phyloP scores from a whole-genome alignment of 1,284 basidiomycete genomes.

The Volvariella surrecta region DNA sequence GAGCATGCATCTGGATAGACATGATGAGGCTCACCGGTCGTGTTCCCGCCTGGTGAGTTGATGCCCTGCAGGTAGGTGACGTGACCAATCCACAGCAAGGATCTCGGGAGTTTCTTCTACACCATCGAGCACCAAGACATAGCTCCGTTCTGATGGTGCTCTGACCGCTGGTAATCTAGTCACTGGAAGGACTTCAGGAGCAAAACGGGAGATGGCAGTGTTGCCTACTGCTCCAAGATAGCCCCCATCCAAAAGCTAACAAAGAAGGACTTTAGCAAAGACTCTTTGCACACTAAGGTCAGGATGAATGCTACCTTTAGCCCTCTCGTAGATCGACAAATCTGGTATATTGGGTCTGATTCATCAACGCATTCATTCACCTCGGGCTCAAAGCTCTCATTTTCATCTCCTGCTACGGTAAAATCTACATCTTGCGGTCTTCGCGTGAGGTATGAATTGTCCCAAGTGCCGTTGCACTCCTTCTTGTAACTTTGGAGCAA shows the following conservation, averaged over 20 bases:
- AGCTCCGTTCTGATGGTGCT: background rate
- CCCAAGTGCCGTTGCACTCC: background rate
- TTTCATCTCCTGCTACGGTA: background rate
- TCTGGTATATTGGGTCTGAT: background rate
- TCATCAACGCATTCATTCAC: background rate
- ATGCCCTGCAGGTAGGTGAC: background rate
- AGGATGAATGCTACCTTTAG: background rate
- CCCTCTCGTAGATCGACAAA: background rate
- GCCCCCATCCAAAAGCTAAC: background rate
- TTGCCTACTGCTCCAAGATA: background rate
- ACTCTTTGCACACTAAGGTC: background rate
- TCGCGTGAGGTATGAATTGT: background rate
- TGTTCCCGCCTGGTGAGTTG: background rate
- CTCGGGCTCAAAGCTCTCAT: background rate
- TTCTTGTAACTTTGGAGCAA: background rate
- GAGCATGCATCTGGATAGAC: background rate
- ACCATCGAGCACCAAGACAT: background rate
- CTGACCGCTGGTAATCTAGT: background rate
- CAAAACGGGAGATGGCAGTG: background rate
- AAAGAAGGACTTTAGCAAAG: background rate
- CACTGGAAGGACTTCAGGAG: background rate
- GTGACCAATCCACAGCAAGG: background rate
- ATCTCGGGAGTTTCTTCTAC: background rate
- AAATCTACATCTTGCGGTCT: constrained; percentile 2
- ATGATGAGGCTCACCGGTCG: background rate